Base-by-base conservation (phyloP, 2,329 filamentous ascomycete genomes). In the Cladobotryum protrusum region DNA sequence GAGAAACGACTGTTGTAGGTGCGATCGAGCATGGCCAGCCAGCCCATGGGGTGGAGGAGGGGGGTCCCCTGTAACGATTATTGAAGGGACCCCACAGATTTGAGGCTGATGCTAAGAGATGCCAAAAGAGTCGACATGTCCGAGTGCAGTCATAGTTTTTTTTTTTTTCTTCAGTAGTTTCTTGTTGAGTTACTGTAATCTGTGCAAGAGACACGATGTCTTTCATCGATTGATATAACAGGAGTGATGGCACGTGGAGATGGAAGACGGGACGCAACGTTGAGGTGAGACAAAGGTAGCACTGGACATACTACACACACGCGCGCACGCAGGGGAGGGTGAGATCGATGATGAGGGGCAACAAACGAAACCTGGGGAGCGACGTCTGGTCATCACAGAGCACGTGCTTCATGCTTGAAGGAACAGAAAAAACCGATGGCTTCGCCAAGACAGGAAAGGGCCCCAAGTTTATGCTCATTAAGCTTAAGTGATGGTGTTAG, bases 391-490 rank as follows among this genome's bases (percentile, higher is more conserved):
- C 33, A 43, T 20, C 24, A 43, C 39, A 44, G 32, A 47, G 37
- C 49, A 51, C 49, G 49, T 51, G 49, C 49, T 41, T 20, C n/a
- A 24, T 6, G 18, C 33, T 40, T n/a, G 14, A 47, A 29, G 17
- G 6, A 29, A n/a, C n/a, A n/a, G n/a, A 29, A 24, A 47, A 5
- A 19, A 43, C 33, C 17, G n/a, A n/a, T n/a, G 43, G 32, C 44
- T 24, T 39, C 47, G 43, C 49, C 39, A 43, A 47, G 49, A 19
- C 40, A 39, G 40, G 39, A 33, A 43, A 47, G 24, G 33, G 33
- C 41, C 15, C 43, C 34, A 39, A 44, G 39, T 47, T 51, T 44
- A 51, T 47, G 37, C 45, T 11, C 44, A 51, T 41, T 44, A 51
- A 51, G 49, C 44, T 51, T 51, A 40, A 13, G 33, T 37, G 35